Evolutionary conservation across 2,329 filamentous ascomycete species (phyloP).

Genomic region (Cercospora citrullina): DNA sequence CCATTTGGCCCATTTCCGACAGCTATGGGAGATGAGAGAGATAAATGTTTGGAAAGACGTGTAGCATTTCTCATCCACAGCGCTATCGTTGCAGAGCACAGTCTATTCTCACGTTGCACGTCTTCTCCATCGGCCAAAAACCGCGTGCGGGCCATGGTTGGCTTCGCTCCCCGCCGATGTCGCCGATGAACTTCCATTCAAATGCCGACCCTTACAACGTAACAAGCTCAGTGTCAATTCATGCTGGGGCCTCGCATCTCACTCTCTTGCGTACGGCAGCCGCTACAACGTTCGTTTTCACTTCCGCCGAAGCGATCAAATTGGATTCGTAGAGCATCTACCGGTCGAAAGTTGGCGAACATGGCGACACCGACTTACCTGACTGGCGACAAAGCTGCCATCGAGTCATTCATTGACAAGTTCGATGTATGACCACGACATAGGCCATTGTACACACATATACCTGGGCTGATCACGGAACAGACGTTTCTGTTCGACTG

Average conservation of each 20-base stretch:
- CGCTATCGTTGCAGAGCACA: neutral
- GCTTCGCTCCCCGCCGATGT: neutral
- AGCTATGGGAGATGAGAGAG: neutral
- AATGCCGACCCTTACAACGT: neutral
- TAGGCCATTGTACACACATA: neutral
- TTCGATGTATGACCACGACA: constrained; percentile 69
- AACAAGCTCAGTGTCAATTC: neutral
- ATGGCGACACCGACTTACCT: constrained; percentile 54
- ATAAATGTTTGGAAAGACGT: neutral
- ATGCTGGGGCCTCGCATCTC: neutral
- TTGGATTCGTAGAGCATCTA: neutral
- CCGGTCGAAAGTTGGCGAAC: neutral
- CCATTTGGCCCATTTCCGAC: neutral
- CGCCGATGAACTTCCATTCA: neutral
- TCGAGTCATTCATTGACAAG: constrained; percentile 79
- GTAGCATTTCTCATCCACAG: neutral
- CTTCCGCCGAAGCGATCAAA: neutral
- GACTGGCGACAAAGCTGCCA: constrained; percentile 73
- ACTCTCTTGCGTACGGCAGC: neutral
- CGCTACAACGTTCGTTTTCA: neutral
- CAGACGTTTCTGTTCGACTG: constrained; percentile 95
- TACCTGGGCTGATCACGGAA: constrained; percentile 13
- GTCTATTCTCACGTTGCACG: neutral
- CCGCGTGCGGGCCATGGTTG: neutral
- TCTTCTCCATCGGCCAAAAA: neutral